Percentiles rank a stretch among this genome's conserved stretches.
These are phyloP conservation scores for Pichia inconspicua DNA, from an alignment of 1,139 yeast genomes.

Conservation along the genomic window DNA sequence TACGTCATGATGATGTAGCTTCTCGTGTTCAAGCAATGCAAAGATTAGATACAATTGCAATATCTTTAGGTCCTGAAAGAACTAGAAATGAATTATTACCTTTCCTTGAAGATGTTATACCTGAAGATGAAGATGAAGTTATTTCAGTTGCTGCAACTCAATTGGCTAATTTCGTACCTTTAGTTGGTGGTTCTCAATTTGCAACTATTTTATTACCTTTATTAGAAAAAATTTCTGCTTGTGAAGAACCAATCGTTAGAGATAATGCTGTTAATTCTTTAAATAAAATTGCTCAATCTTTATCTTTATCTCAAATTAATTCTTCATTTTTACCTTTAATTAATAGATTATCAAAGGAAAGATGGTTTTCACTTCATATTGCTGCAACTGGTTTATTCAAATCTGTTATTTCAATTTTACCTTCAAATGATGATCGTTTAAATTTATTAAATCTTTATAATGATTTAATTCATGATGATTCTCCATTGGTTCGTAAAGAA, in stretches of 20 bases:
- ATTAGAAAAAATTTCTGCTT: conserved; percentile 80
- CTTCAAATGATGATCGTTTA: conserved; percentile 40
- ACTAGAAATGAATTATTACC: conserved; percentile 86
- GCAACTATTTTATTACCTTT: conserved; percentile 76
- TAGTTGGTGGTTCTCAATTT: conserved; percentile 77
- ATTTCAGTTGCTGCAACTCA: conserved; percentile 89
- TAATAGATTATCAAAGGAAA: conserved; percentile 72
- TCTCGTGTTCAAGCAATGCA: conserved; percentile 94
- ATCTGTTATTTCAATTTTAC: conserved; percentile 55
- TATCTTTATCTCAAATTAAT: conserved; percentile 60
- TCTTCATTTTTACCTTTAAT: conserved; percentile 68
- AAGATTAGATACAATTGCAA: conserved; percentile 85
- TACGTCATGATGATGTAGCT: conserved; percentile 85
- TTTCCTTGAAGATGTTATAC: conserved; percentile 78
- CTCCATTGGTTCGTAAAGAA: conserved; percentile 96
- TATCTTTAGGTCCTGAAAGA: conserved; percentile 92
- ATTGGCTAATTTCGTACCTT: conserved; percentile 78
- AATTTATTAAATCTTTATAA: conserved; percentile 61
- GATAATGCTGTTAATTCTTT: conserved; percentile 89
- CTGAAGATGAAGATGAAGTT: conserved; percentile 98
- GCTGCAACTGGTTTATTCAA: conserved; percentile 88
- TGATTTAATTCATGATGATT: conserved; percentile 77
- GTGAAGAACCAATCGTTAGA: conserved; percentile 97
- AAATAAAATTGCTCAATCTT: conserved; percentile 57
- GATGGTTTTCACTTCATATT: conserved; percentile 92